Evolutionary conservation across 1,284 basidiomycete species (phyloP).

Genomic region (Irpex sp.): DNA sequence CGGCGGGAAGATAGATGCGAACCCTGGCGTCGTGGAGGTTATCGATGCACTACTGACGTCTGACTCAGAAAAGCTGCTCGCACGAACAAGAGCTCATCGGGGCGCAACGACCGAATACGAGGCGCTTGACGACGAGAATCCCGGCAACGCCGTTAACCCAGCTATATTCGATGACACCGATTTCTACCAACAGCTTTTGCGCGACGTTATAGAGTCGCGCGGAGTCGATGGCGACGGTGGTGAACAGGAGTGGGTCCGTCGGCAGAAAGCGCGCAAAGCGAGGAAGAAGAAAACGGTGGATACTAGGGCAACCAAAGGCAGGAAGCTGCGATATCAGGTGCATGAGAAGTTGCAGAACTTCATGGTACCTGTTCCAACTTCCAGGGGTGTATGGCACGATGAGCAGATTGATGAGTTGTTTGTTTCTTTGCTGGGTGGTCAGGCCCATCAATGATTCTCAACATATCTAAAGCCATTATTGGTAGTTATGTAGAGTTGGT

Average conservation of each 20-base stretch:
- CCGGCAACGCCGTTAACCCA: conserved; percentile 32
- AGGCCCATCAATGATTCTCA: neutral
- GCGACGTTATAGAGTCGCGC: conserved; percentile 81
- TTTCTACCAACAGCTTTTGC: conserved; percentile 86
- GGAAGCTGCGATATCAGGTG: conserved; percentile 69
- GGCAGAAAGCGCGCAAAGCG: conserved; percentile 65
- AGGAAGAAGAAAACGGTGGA: conserved; percentile 77
- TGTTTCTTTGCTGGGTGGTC: conserved; percentile 68
- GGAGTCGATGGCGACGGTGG: conserved; percentile 36
- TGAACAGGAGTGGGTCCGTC: conserved; percentile 55
- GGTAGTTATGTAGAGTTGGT: too few relatives aligned
- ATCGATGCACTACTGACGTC: conserved; percentile 63
- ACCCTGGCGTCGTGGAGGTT: conserved; percentile 61
- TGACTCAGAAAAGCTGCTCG: conserved; percentile 53
- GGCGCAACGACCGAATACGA: conserved; percentile 31
- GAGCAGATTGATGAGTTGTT: conserved; percentile 94
- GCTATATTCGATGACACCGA: conserved; percentile 83
- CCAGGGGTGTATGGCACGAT: conserved; percentile 74
- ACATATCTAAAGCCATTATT: too few relatives aligned
- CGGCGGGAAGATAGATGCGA: conserved; percentile 26
- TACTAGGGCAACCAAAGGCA: conserved; percentile 90
- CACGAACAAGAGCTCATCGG: conserved; percentile 52
- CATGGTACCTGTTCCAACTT: conserved; percentile 80
- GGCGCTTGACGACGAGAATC: conserved; percentile 33
- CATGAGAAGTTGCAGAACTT: conserved; percentile 94